Base-by-base conservation (phyloP, 371 early-diverging fungal species). In the Mortierella sp. region DNA sequence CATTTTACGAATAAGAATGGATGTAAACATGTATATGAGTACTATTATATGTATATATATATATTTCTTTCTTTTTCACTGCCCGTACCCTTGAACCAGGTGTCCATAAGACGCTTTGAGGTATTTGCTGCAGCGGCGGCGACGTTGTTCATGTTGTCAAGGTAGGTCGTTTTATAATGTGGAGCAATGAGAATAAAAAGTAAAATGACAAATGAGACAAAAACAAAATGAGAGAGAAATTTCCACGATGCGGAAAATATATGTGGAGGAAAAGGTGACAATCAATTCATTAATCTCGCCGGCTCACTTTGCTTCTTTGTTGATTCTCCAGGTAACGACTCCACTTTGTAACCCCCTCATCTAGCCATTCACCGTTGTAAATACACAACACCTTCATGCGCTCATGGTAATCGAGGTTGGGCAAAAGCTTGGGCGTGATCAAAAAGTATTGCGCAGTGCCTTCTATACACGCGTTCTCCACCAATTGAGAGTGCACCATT, bases 391-490 rank as follows among this genome's bases (percentile, higher is more conserved):
- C 93, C 72, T 93, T 96, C 96, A 99, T 99, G 51, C 90, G 87
- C 66, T 93, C 89, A 78, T 97, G 95, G 86, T 97, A 99, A 45
- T 91, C 91, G n/a, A 99, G 88, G 72, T 96, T 94, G 0, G 96
- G 94, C n/a, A 99, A 88, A 32, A 99, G 89, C 81, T 99, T 99
- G 32, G 99, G 99, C 5, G 99, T 99, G 73, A 99, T 99, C 59
- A 99, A 86, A 85, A 99, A 99, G 83, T 99, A 96, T 90, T 96
- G 95, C 10, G 95, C 89, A 5, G 93, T 93, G 26, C 88, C 87
- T 4, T 84, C 81, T 40, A 75, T 76, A 74, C 90, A 90, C 0
- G 94, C 95, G 3, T 90, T 90, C 47, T 92, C 83, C 20, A 98
- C 97, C 61, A 98, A 90, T 68, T 96, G 96, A n/a, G 92, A 86